These are phyloP conservation scores for Sesbania bispinosa DNA, from an alignment of 306 rosid genomes.

Conservation along the genomic window DNA sequence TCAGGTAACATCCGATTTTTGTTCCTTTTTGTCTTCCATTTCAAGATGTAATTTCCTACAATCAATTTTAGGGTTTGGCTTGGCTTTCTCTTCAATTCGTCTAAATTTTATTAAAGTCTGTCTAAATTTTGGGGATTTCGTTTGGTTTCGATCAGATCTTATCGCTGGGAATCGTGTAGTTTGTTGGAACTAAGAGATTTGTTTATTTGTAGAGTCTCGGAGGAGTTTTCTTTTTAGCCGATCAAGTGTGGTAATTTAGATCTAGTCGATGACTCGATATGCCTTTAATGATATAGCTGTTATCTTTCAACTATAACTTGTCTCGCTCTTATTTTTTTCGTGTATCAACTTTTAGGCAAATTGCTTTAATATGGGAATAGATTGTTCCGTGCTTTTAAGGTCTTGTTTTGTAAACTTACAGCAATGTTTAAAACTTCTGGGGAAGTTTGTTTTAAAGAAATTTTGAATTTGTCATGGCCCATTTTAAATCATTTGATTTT, in stretches of 20 bases:
- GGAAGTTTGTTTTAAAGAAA: not conserved
- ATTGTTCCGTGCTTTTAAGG: not conserved
- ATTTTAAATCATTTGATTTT: not conserved
- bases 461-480: not conserved
- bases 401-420: not conserved
- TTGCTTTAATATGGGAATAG: not conserved
- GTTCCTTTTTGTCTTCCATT: not conserved
- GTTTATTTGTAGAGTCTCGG: not conserved
- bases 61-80: slow-evolving; percentile 9
- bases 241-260: slow-evolving; percentile 8
- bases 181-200: not conserved
- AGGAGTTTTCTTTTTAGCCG: not conserved
- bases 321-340: not conserved
- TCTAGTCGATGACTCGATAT: not conserved
- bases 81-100: not conserved
- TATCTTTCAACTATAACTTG: not conserved
- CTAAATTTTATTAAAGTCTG: not conserved
- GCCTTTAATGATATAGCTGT: not conserved
- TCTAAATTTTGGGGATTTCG: not conserved
- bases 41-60: not conserved
- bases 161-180: not conserved
- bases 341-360: not conserved
- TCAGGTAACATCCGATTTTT: slow-evolving; percentile 42
- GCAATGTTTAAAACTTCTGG: not conserved
- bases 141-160: slow-evolving; percentile 17